Percentiles rank a stretch among this genome's conserved stretches.
Evolutionary conservation across 1,284 basidiomycete species (phyloP).

Genomic region (Porodaedalea pini): DNA sequence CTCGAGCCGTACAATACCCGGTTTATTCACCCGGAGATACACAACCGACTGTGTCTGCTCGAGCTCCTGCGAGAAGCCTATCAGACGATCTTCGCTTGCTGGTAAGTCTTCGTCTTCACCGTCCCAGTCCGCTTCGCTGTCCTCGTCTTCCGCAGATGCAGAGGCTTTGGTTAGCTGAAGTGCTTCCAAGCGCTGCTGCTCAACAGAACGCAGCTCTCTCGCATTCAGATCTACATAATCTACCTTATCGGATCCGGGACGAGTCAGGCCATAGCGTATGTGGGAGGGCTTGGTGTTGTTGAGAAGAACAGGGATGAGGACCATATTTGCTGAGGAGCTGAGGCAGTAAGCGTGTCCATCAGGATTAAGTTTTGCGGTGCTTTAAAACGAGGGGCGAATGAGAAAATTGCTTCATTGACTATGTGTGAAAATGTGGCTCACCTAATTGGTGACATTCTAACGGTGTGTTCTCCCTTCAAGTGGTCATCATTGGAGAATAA

Average conservation of each 20-base stretch:
- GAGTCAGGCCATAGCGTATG: constrained; percentile 74
- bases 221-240: constrained; percentile 54
- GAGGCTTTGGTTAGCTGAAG: constrained; percentile 44
- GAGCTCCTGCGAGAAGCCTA: constrained; percentile 37
- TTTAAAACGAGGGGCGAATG: constrained; percentile 19
- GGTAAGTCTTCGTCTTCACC: constrained; percentile 50
- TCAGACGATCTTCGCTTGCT: constrained; percentile 40
- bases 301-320: constrained; percentile 77
- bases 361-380: constrained; percentile 82
- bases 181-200: constrained; percentile 50
- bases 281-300: constrained; percentile 85
- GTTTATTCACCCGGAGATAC: constrained; percentile 67
- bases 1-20: constrained; percentile 71
- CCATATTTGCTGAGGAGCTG: constrained; percentile 47
- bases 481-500: constrained; percentile 47
- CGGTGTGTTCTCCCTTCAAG: constrained; percentile 85
- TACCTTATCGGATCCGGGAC: constrained; percentile 55
- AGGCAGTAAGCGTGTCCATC: constrained; percentile 69
- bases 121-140: constrained; percentile 24
- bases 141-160: constrained; percentile 28
- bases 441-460: constrained; percentile 83
- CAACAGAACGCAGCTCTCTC: constrained; percentile 67
- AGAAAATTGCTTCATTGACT: background rate
- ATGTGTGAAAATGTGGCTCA: constrained; percentile 18
- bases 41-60: constrained; percentile 70